Base-by-base conservation (phyloP, 345 rosid genomes). In the Dipteronia sinensis region DNA sequence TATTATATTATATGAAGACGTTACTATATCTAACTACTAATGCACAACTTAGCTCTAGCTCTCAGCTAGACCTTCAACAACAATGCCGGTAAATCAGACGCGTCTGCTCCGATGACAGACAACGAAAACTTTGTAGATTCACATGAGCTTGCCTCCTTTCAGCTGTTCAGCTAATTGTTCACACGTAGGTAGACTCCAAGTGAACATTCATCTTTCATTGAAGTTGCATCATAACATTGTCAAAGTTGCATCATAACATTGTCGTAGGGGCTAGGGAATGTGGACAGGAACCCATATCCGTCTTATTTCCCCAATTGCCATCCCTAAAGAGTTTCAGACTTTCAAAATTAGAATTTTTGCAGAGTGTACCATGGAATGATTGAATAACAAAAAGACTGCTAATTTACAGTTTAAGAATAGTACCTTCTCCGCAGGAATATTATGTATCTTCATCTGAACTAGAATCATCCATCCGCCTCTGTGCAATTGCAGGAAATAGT, bases 401-500 rank as follows among this genome's bases (percentile, higher is more conserved):
- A 47, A 59, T n/a, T 65, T 55, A 67, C 10, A 20, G 38, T 49
- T 72, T 44, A 65, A 80, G n/a, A 67, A 67, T 49, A 61, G 29
- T 81, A 71, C 80, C 80, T 76, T 69, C 58, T 64, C 47, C 27
- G 22, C 11, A 46, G 4, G 63, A 61, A 47, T 62, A 2, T 77
- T 27, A 61, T 83, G 49, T 74, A 17, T 93, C 90, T 29, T 91
- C 94, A 82, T 92, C 94, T 23, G 94, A 83, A 82, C 85, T 81
- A 79, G 87, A 90, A 76, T 76, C 76, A 56, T 84, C 86, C 77
- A 76, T 34, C 16, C 90, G 89, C 59, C 89, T 82, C 76, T 90
- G 94, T 27, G 90, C 79, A 59, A 94, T 91, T 12, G 95, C 97
- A 38, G 95, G 95, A 83, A 96, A 94, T 72, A 94, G 87, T 31